These are phyloP conservation scores for Stephania cephalantha DNA, from an alignment of 164 flowering plant species.

Conservation along the genomic window DNA sequence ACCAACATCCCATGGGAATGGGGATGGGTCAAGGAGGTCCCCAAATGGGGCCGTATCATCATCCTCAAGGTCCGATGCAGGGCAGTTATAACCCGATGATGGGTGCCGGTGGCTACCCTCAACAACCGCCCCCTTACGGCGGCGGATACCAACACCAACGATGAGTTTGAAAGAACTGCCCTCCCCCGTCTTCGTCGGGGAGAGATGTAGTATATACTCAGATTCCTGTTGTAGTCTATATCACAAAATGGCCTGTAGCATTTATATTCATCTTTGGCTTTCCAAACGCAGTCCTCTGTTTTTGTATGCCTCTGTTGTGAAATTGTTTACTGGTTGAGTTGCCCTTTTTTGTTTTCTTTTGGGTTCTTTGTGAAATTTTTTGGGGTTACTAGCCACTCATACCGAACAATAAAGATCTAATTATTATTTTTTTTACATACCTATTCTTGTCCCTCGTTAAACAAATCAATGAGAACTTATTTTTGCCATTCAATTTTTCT, in stretches of 20 bases:
- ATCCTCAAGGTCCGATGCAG: conserved; percentile 40
- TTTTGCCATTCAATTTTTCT: background rate
- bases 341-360: background rate
- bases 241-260: background rate
- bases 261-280: background rate
- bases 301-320: background rate
- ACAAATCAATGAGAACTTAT: background rate
- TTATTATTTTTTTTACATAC: background rate
- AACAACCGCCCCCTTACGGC: conserved; percentile 53
- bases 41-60: conserved; percentile 45
- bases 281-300: background rate
- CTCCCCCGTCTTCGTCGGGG: background rate
- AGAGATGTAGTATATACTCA: conserved; percentile 1
- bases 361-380: background rate
- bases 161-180: conserved; percentile 21
- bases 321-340: background rate
- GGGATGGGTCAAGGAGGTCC: conserved; percentile 33
- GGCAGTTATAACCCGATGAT: conserved; percentile 61
- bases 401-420: background rate
- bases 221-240: background rate
- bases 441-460: background rate
- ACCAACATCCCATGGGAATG: conserved; percentile 17
- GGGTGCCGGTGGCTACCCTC: conserved; percentile 64
- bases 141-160: conserved; percentile 36
- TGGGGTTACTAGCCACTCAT: background rate